Conservation (phyloP, 2,329 filamentous ascomycete species). For the Colletotrichum sublineola region DNA sequence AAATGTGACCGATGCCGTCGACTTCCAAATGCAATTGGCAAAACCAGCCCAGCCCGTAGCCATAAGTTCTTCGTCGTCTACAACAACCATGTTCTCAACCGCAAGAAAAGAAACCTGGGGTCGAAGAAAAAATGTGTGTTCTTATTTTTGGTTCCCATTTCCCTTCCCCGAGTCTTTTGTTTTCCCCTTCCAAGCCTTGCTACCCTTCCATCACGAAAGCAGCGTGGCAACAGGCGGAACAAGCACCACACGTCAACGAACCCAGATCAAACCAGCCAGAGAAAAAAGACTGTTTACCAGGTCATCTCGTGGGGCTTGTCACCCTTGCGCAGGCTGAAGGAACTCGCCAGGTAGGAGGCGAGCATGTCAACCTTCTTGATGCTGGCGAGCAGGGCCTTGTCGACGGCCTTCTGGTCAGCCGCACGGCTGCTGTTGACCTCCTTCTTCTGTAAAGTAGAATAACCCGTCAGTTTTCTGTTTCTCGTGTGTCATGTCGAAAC, state of each 20-base stretch:
- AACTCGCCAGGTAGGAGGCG: constrained; percentile 91
- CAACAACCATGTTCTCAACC: constrained; percentile 36
- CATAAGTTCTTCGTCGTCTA: constrained; percentile 42
- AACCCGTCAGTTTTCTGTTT: constrained; percentile 44
- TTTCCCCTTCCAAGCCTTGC: constrained; percentile 30
- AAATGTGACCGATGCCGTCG: constrained; percentile 74
- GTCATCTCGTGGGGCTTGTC: constrained; percentile 99
- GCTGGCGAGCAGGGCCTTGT: constrained; percentile 93
- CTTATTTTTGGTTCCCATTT: constrained; percentile 30
- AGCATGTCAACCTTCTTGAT: constrained; percentile 99
- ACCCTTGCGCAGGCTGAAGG: constrained; percentile 98
- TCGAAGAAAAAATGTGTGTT: constrained; percentile 19
- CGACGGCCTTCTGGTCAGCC: constrained; percentile 97
- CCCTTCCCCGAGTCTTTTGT: constrained; percentile 24
- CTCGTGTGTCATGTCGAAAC: no score
- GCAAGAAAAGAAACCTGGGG: constrained; percentile 33
- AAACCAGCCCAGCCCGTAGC: constrained; percentile 63
- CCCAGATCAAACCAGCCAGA: constrained; percentile 29
- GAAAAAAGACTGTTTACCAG: constrained; percentile 76
- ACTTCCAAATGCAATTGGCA: constrained; percentile 76
- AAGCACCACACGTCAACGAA: constrained; percentile 28
- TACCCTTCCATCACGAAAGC: constrained; percentile 22
- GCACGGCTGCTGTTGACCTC: constrained; percentile 90
- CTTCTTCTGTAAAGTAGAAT: constrained; percentile 84
- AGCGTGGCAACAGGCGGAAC: constrained; percentile 21